Evolutionary conservation across 2,329 filamentous ascomycete genomes (phyloP), one percentile per base, ranked within the genome.

Genomic region (Ophiostoma pallidulum): DNA sequence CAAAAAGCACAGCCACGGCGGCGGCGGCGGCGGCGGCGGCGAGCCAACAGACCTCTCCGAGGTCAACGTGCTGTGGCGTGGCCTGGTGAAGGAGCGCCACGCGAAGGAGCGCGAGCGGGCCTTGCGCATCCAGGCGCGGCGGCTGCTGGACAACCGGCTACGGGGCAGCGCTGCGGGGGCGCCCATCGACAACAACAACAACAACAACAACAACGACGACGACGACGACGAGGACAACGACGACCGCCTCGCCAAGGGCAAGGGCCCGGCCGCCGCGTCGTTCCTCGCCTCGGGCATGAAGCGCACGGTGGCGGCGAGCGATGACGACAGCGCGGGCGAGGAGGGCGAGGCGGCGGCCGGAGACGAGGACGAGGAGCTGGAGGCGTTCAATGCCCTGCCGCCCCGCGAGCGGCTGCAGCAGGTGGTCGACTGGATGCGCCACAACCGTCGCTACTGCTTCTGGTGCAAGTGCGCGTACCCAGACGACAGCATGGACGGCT

Each of bases 391-490:
- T 58, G 76, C 74, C 2, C 67, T 91, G 38, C 75, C 80, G 19
- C 70, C 79, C 2, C 68, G 68, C 2, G 84, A 94, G 57, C 77
- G 79, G 54, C 66, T 97, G 52, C 66, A 70, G 8, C 78, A 71
- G 56, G 64, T 94, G 13, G 74, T 95, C 9, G 62, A 67, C 16
- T 81, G 86, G 64, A 64, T 98, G 46, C 76, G 92, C 32, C 70
- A 79, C 41, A 75, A 76, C 59, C 78, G 88, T 59, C 66, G 73
- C 38, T 98, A 98, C 62, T 98, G 92, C 67, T 95, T 96, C 62
- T 98, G 90, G 86, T 98, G 92, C 66, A 97, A 96, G 63, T 84
- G 76, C 64, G 71, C 71, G 45, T 98, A 96, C 62, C 76, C 80
- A 0, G 80, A 88, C 59, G 69, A 68, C 31, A 65, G 69, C 31